Conservation (phyloP, 73 alveolate species). For the Tetrahymena malaccensis region DNA sequence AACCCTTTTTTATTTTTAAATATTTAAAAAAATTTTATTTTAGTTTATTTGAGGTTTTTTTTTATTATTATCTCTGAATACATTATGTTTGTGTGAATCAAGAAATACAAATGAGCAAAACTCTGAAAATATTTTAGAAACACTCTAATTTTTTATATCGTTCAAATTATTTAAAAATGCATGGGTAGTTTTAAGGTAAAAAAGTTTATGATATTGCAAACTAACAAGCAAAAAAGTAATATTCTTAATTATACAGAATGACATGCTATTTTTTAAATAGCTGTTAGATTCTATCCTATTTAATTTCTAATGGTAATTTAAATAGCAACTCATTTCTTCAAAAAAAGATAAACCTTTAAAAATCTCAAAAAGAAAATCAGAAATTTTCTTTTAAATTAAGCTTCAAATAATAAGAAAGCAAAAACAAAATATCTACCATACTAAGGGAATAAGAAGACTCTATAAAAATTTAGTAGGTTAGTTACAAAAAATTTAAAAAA, state of each 20-base stretch:
- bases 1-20: too few species aligned
- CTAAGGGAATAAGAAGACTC: not conserved
- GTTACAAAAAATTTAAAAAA: not conserved
- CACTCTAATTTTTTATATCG: not conserved
- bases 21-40: too few species aligned
- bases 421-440: not conserved
- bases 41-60: too few species aligned
- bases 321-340: not conserved
- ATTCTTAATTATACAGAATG: too few species aligned
- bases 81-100: too few species aligned
- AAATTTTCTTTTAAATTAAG: not conserved
- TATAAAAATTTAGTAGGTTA: not conserved
- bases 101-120: too few species aligned
- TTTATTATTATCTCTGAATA: too few species aligned
- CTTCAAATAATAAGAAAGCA: not conserved
- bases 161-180: not conserved
- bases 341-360: constrained; percentile 17
- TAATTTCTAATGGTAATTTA: constrained; percentile 1
- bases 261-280: not conserved
- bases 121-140: not conserved
- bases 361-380: not conserved
- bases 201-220: not conserved
- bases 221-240: too few species aligned
- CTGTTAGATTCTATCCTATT: constrained; percentile 1
- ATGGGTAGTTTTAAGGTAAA: not conserved